Base-by-base conservation (phyloP, 177 flowering plant species). In the Telopea speciosissima region DNA sequence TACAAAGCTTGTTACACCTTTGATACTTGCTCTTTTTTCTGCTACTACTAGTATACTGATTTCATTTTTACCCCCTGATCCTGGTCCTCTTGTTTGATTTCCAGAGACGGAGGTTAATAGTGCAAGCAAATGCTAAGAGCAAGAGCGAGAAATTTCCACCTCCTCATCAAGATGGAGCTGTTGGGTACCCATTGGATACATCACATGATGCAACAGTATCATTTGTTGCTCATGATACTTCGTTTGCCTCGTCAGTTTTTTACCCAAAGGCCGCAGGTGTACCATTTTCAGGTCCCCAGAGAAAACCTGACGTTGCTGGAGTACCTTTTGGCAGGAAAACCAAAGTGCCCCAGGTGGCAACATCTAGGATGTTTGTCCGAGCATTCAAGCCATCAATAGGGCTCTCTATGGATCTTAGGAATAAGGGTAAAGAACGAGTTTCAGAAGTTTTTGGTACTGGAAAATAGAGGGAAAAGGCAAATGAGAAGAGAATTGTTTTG, bases 81-180 rank as follows among this genome's bases (percentile, higher is more conserved):
- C 7, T 36, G 40, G 6, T 36, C 40, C 7, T 36, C 40, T 36
- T 73, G 28, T 49, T 28, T 64, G 23, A 68, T 71, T 76, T 73
- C 23, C 81, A 79, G 84, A 65, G 76, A 70, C 80, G 91, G 82
- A 84, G 96, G 71, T 72, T 80, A 26, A 75, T 85, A 44, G 77
- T 82, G 7, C 94, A 88, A 70, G 79, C 85, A 70, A 90, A 90
- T 82, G 86, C 89, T 5, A 91, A 85, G 82, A 91, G 97, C 88
- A 93, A 91, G 83, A 93, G 98, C n/a, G 97, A 93, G 88, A 93
- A 93, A 79, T 93, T 93, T 74, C 98, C 98, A 11, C 98, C 98
- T 45, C 97, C 98, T 1, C 97, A 93, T 81, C 94, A 91, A 73
- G 98, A 93, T 75, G 98, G 93, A 73, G 86, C 89, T 2, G 85